Evolutionary conservation across 2,329 filamentous ascomycete species (phyloP).

Genomic region (Curvularia lunata): DNA sequence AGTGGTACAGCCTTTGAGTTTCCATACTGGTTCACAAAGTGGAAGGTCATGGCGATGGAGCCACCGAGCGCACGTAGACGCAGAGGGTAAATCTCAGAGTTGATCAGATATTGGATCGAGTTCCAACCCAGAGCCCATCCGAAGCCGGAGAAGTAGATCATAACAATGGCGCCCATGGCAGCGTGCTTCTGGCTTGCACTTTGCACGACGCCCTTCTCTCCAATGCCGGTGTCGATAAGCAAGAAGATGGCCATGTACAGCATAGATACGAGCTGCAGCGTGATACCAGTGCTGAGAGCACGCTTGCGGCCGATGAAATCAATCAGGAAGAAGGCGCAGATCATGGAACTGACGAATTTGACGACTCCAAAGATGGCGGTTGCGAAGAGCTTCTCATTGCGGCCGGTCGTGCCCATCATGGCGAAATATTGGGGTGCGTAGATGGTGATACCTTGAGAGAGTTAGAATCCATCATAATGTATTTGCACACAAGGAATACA

Average conservation of each 20-base stretch:
- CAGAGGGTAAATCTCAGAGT: conserved; percentile 77
- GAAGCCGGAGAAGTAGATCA: conserved; percentile 64
- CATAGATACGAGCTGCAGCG: conserved; percentile 58
- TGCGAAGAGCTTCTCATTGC: conserved; percentile 72
- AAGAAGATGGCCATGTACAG: conserved; percentile 62
- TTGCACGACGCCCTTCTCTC: conserved; percentile 58
- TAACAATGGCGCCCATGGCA: conserved; percentile 69
- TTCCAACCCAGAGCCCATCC: conserved; percentile 65
- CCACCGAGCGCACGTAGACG: conserved; percentile 74
- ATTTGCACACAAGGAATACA: conserved; percentile 50
- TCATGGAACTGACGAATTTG: conserved; percentile 70
- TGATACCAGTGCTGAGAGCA: conserved; percentile 57
- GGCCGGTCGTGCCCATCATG: conserved; percentile 72
- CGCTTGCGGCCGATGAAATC: conserved; percentile 78
- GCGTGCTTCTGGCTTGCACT: conserved; percentile 59
- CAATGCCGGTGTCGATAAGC: conserved; percentile 64
- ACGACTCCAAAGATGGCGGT: conserved; percentile 78
- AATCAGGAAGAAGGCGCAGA: conserved; percentile 79
- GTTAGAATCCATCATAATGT: not conserved
- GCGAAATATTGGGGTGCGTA: conserved; percentile 77
- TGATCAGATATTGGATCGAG: conserved; percentile 78
- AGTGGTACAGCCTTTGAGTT: conserved; percentile 74
- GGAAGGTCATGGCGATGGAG: conserved; percentile 76
- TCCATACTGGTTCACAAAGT: conserved; percentile 81
- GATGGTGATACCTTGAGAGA: conserved; percentile 61